A percentile compares a stretch with the other conserved stretches of the same genome.
These are phyloP conservation scores for Vitis hybrid DNA, from an alignment of 177 flowering plant species.

Conservation along the genomic window DNA sequence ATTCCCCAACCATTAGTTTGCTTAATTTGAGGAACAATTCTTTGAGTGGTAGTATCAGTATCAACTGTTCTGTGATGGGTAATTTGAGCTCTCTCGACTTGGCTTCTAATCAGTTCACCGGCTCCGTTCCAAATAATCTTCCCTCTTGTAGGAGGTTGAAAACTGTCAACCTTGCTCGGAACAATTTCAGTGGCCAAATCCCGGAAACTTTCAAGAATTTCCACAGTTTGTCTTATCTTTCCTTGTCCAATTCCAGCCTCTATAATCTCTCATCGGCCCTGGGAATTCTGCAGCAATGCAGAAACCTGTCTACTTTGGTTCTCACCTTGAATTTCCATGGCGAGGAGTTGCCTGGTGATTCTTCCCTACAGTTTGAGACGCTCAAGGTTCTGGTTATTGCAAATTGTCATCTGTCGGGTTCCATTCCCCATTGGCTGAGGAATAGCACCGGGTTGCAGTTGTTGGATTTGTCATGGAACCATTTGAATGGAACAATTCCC, in stretches of 20 bases:
- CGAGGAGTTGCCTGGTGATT: conserved; percentile 36
- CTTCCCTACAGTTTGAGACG: conserved; percentile 24
- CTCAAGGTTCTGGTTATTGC: conserved; percentile 38
- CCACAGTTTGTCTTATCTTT: conserved; percentile 27
- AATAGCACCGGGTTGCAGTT: conserved; percentile 27
- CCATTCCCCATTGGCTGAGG: conserved; percentile 37
- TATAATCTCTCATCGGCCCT: conserved; percentile 31
- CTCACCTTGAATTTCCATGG: conserved; percentile 34
- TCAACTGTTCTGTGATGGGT: conserved; percentile 41
- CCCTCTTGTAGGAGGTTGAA: conserved; percentile 31
- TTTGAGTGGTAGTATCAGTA: conserved; percentile 23
- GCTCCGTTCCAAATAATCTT: conserved; percentile 35
- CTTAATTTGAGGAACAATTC: conserved; percentile 46
- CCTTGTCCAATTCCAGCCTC: conserved; percentile 38
- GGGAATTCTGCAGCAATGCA: conserved; percentile 34
- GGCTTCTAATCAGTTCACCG: conserved; percentile 30
- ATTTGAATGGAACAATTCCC: conserved; percentile 31
- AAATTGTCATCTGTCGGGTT: conserved; percentile 31
- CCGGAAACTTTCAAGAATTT: conserved; percentile 41
- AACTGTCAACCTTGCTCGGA: conserved; percentile 37
- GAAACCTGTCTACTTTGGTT: conserved; percentile 33
- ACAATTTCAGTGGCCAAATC: conserved; percentile 30
- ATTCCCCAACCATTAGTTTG: conserved; percentile 20
- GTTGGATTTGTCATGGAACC: conserved; percentile 48
- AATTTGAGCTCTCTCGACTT: conserved; percentile 34